These are phyloP conservation scores for Diplocarpon mali DNA, from an alignment of 2,329 filamentous ascomycete genomes.

Conservation along the genomic window DNA sequence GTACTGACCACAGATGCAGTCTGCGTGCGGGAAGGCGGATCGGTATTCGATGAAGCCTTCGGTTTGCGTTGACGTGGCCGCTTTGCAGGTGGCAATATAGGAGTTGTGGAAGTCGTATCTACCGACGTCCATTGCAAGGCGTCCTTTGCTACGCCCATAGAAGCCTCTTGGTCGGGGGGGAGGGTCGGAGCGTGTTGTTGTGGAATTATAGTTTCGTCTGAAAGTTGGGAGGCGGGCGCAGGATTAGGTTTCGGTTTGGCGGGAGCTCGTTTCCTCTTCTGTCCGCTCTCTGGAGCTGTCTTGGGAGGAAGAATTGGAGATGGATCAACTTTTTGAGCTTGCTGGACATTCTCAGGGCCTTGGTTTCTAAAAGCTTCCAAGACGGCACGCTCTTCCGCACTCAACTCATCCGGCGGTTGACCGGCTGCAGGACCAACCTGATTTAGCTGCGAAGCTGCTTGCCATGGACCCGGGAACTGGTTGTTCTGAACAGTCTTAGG, in stretches of 20 bases:
- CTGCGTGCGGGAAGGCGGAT: conserved; percentile 20
- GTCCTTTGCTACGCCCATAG: conserved; percentile 16
- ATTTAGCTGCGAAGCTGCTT: conserved; percentile 12
- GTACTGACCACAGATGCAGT: conserved; percentile 21
- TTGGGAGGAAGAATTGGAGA: conserved; percentile 16
- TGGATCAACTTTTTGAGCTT: conserved; percentile 14
- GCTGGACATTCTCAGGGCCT: conserved; percentile 12
- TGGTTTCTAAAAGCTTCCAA: conserved; percentile 25
- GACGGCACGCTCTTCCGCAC: conserved; percentile 26
- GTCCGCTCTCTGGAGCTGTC: conserved; percentile 10
- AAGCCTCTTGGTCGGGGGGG: conserved; percentile 10
- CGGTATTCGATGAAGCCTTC: conserved; percentile 22
- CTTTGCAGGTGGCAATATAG: conserved; percentile 28
- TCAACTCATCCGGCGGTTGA: conserved; percentile 19
- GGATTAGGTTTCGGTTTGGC: conserved; percentile 18
- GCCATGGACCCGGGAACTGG: conserved; percentile 20
- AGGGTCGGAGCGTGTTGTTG: conserved; percentile 7
- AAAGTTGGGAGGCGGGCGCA: conserved; percentile 5
- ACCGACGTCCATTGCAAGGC: conserved; percentile 22
- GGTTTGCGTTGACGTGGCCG: conserved; percentile 31
- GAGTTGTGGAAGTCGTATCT: conserved; percentile 12
- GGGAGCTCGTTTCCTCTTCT: conserved; percentile 22
- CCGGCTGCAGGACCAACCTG: neutral
- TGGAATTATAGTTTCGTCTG: conserved; percentile 6
- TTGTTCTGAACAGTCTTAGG: conserved; percentile 8